Evolutionary conservation across 2,329 filamentous ascomycete species (phyloP), one percentile per base, ranked within the genome.

Genomic region (Knufia petricola): DNA sequence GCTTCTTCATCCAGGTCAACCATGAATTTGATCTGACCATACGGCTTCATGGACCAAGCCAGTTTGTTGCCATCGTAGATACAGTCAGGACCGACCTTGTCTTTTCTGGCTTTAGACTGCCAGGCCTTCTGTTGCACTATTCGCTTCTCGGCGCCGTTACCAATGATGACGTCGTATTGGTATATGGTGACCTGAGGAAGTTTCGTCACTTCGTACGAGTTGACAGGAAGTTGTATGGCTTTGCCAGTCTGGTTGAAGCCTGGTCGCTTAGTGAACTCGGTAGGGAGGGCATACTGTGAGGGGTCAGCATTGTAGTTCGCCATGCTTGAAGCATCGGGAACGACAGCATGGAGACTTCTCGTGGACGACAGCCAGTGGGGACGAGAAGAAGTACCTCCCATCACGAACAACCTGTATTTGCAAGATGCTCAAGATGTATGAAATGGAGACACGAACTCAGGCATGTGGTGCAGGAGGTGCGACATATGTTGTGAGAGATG

Each of bases 11-110:
- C 87, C 1, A 95, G 74, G 56, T 95, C 81, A 36, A 96, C 75
- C 0, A 62, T 64, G 42, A 87, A 62, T 0, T 75, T 73, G 3
- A 79, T 55, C 48, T 80, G 76, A 1, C 57, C 46, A 24, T 67
- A 61, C 10, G 63, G 54, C 8, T 53, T 60, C 3, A 62, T 53
- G 2, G 69, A 69, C 90, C 92, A 98, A 13, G 87, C 89, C 40
- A 98, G 74, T 64, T 84, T 87, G 60, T 83, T 82, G 23, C 87
- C 86, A 67, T 96, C 88, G 58, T 80, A 88, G 49, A 95, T 77
- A 77, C 83, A 87, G 36, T 71, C 70, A 2, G 69, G 65, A 1
- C 70, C 68, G 1, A 89, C 67, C 2, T 67, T 66, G 0, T 65
- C 53, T 2, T 3, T 28, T 20, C 24, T 21, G 0, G 68, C 65